A percentile compares a stretch with the other conserved stretches of the same genome.
These are phyloP conservation scores for Xylaria intraflava DNA, from an alignment of 495 filamentous ascomycete genomes.

Conservation along the genomic window DNA sequence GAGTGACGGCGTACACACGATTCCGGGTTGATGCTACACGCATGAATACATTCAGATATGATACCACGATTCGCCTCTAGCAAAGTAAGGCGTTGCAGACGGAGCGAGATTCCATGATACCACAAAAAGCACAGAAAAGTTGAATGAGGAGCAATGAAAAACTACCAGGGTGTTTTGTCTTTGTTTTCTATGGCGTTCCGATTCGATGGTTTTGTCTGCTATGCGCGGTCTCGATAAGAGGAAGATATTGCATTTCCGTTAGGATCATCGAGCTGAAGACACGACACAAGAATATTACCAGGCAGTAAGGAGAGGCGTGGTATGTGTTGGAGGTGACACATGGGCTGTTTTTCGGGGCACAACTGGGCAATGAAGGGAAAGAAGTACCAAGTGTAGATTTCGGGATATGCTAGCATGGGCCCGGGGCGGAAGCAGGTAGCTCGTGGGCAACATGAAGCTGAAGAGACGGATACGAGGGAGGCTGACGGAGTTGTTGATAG, in stretches of 20 bases:
- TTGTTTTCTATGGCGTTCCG: conserved; percentile 18
- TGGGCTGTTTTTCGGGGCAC: not conserved
- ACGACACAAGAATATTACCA: not conserved
- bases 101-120: conserved; percentile 31
- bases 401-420: not conserved
- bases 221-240: conserved; percentile 8
- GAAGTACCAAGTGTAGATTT: conserved; percentile 3
- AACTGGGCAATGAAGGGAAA: not conserved
- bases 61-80: conserved; percentile 29
- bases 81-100: conserved; percentile 31
- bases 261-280: conserved; percentile 1
- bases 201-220: conserved; percentile 6
- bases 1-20: conserved; percentile 21
- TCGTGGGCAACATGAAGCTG: not conserved
- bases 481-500: not conserved
- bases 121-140: conserved; percentile 31
- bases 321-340: not conserved
- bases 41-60: conserved; percentile 29
- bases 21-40: conserved; percentile 27
- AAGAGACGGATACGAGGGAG: not conserved
- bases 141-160: conserved; percentile 19
- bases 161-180: conserved; percentile 22
- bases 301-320: not conserved
- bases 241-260: not conserved
- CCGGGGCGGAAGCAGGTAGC: not conserved